Evolutionary conservation across 257 asterid genomes (phyloP).

Genomic region (Solanum boliviense): DNA sequence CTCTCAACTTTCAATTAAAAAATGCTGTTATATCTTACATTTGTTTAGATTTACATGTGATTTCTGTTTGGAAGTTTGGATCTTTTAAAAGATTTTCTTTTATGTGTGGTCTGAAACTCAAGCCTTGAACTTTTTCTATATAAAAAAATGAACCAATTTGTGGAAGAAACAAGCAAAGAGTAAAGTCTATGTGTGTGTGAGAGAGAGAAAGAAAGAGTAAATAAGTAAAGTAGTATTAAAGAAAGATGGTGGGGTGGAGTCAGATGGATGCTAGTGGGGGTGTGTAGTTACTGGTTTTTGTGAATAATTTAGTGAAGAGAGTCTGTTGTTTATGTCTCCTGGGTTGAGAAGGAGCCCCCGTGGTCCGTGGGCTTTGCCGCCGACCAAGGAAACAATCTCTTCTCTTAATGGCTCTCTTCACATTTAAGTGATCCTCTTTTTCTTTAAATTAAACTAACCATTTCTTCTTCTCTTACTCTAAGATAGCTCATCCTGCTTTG

Average conservation of each 20-base stretch:
- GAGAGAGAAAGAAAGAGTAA: constrained; percentile 6
- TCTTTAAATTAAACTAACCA: constrained; percentile 23
- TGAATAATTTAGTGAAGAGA: constrained; percentile 59
- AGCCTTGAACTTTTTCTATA: background rate
- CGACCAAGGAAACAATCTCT: constrained; percentile 74
- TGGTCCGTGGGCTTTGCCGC: constrained; percentile 84
- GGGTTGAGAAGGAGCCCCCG: constrained; percentile 69
- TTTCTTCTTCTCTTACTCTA: constrained; percentile 1
- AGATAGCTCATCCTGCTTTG: constrained; percentile 10
- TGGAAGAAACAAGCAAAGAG: background rate
- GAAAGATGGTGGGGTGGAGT: constrained; percentile 38
- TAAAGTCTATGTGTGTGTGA: background rate
- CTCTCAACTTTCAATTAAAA: constrained; percentile 10
- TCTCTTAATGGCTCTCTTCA: constrained; percentile 39
- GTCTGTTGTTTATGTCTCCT: constrained; percentile 67
- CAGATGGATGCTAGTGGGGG: constrained; percentile 34
- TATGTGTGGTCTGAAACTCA: constrained; percentile 2
- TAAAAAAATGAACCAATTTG: background rate
- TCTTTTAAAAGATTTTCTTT: constrained; percentile 17
- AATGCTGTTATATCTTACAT: constrained; percentile 16
- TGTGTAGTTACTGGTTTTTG: constrained; percentile 28
- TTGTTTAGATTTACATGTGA: constrained; percentile 18
- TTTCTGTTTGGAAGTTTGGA: constrained; percentile 26
- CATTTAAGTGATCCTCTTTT: constrained; percentile 35
- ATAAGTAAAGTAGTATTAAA: constrained; percentile 16